These are phyloP conservation scores for Sporisorium sorghi DNA, from an alignment of 1,284 basidiomycete species.

Conservation along the genomic window DNA sequence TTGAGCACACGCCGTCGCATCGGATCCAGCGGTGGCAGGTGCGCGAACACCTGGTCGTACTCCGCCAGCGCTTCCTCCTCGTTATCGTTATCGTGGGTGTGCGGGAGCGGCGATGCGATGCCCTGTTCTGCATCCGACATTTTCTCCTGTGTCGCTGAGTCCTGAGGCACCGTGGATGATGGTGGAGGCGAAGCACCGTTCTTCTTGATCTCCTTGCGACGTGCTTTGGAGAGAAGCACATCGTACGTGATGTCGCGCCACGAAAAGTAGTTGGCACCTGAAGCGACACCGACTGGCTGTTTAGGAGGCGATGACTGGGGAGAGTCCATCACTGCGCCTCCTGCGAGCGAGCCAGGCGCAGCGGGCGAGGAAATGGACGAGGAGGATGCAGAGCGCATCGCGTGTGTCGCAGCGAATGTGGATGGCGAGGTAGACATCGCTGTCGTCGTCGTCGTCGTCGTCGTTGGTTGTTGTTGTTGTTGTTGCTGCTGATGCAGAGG, in stretches of 20 bases:
- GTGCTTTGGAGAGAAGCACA: constrained; percentile 49
- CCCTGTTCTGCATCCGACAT: constrained; percentile 21
- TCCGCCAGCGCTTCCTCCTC: constrained; percentile 18
- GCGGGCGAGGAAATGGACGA: constrained; percentile 23
- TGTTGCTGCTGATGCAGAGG: neutral
- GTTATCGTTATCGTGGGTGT: constrained; percentile 8
- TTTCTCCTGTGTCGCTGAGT: constrained; percentile 8
- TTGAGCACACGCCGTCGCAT: constrained; percentile 45
- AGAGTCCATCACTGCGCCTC: neutral
- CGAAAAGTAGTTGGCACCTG: constrained; percentile 26
- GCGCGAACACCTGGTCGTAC: constrained; percentile 37
- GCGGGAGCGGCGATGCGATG: constrained; percentile 4
- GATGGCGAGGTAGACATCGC: constrained; percentile 10
- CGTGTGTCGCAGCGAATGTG: constrained; percentile 11
- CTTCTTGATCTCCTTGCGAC: constrained; percentile 47
- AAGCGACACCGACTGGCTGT: neutral
- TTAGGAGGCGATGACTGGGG: neutral
- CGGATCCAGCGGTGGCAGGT: constrained; percentile 40
- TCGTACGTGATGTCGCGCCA: constrained; percentile 58
- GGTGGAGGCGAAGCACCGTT: neutral
- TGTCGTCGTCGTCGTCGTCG: too few relatives aligned
- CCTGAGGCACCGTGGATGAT: constrained; percentile 7
- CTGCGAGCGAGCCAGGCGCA: neutral
- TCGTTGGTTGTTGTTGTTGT: too few relatives aligned
- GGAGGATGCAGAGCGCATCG: constrained; percentile 29